Evolutionary conservation across 768 basidiomycete species (phyloP), one percentile per base, ranked within the genome.

Genomic region (Collybia nuda): DNA sequence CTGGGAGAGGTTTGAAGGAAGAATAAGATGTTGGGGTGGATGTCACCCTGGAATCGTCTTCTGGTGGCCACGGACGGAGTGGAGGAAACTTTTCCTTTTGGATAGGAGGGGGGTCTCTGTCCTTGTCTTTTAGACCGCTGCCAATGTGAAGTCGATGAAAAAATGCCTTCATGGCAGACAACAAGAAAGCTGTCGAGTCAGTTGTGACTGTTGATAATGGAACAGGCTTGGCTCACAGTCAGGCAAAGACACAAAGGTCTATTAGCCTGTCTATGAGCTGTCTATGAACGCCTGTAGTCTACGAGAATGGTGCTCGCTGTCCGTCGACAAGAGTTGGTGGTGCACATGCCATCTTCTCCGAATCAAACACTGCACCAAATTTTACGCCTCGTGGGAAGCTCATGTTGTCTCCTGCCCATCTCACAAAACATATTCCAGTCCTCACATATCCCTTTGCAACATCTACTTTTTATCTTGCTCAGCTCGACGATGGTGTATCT

Each of bases 131-230:
- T 62, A 76, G 68, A 57, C 78, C 79, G 45, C 77, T 78, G 49
- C 81, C 80, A 60, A 84, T 69, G 63, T 89, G 88, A 59, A 92
- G 72, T 62, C 89, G 82, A 64, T 80, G 79, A 68, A 92, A 81
- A 59, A 92, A 86, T 39, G 90, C 90, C 78, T 90, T 92, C 90
- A 93, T 93, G 67, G 67, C 53, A 40, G 48, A 37, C 7, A 2
- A 32, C 32, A 11, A n/a, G n/a, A n/a, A 32, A 32, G 6, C 7
- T 32, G 32, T 32, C 9, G 32, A 41, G 32, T 28, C 28, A 28
- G 28, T 51, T 54, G 43, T 28, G 28, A 28, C 28, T 28, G 28
- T 28, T 32, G 32, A 5, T 32, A 14, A 14, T 32, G 14, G 14
- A 32, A 32, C 32, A 32, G 32, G 32, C 32, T 32, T 2, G 14